Conservation (phyloP, 306 rosid genomes). For the Pyrus communis region DNA sequence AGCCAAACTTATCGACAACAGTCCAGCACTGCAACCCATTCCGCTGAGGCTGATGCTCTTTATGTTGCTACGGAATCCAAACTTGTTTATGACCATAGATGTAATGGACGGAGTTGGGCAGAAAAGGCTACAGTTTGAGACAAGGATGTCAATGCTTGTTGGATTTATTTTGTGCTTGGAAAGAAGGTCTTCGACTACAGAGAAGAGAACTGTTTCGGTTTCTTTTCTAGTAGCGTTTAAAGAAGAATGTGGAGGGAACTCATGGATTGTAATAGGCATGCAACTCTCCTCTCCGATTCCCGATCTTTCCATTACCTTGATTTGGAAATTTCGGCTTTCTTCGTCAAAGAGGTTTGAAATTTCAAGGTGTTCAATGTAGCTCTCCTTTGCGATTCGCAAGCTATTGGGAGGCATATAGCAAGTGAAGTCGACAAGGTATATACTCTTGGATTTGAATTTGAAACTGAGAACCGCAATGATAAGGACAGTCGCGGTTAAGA, state of each 20-base stretch:
- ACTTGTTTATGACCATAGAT: constrained; percentile 55
- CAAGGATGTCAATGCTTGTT: constrained; percentile 58
- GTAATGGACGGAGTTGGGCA: constrained; percentile 76
- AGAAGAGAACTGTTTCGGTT: constrained; percentile 47
- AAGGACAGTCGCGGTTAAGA: constrained; percentile 21
- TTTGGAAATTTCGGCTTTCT: constrained; percentile 31
- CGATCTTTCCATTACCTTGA: constrained; percentile 44
- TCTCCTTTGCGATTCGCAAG: constrained; percentile 25
- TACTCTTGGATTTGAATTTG: constrained; percentile 15
- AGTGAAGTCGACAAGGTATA: constrained; percentile 56
- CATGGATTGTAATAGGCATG: constrained; percentile 45
- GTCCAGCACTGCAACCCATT: constrained; percentile 80
- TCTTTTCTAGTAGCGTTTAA: constrained; percentile 19
- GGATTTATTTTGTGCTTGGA: constrained; percentile 45
- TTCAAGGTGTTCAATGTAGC: constrained; percentile 34
- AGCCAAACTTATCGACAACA: constrained; percentile 49
- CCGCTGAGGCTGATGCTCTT: constrained; percentile 56
- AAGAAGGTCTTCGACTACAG: constrained; percentile 39
- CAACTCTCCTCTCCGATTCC: constrained; percentile 59
- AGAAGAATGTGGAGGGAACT: constrained; percentile 31
- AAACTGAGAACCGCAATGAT: constrained; percentile 24
- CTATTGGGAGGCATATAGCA: constrained; percentile 51
- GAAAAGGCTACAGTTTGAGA: constrained; percentile 63
- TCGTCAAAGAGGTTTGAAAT: background rate
- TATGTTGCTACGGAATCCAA: constrained; percentile 54